phyloP scores from a whole-genome alignment of 2,329 filamentous ascomycete species.

The Verticillium dahliae region DNA sequence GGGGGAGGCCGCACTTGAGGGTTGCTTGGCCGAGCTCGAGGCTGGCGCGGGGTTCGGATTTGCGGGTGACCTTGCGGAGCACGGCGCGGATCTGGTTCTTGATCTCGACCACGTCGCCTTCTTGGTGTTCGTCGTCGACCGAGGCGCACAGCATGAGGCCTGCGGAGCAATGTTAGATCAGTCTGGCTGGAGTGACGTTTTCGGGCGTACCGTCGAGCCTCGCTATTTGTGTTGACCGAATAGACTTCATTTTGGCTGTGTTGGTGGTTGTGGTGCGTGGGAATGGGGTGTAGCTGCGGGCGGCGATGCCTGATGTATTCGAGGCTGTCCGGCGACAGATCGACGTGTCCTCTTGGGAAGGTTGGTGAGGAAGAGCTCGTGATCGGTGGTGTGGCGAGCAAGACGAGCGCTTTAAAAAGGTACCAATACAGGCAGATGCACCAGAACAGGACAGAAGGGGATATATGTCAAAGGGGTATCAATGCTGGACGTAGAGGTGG shows the following conservation, averaged over 20 bases:
- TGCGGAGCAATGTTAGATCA: constrained; percentile 28
- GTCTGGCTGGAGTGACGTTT: constrained; percentile 4
- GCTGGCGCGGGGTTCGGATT: constrained; percentile 82
- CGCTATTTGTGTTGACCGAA: constrained; percentile 88
- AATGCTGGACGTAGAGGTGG: background rate
- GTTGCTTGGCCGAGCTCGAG: constrained; percentile 81
- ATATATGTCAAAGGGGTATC: background rate
- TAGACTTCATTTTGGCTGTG: constrained; percentile 48
- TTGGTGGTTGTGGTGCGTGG: background rate
- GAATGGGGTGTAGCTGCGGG: background rate
- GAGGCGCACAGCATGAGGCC: constrained; percentile 93
- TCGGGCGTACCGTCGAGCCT: constrained; percentile 69
- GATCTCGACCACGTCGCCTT: constrained; percentile 74
- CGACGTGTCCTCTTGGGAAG: background rate
- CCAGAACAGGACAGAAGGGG: background rate
- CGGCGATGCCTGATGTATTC: background rate
- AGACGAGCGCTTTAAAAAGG: background rate
- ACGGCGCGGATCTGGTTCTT: constrained; percentile 89
- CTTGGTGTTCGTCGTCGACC: constrained; percentile 81
- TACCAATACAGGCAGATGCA: background rate
- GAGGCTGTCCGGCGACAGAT: background rate
- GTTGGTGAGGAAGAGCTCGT: background rate
- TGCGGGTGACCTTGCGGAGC: constrained; percentile 79
- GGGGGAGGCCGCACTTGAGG: constrained; percentile 61
- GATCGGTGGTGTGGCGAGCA: background rate